A percentile compares a stretch with the other conserved stretches of the same genome.
Conservation (phyloP, 1,284 basidiomycete species). For the Porodaedalea pini region DNA sequence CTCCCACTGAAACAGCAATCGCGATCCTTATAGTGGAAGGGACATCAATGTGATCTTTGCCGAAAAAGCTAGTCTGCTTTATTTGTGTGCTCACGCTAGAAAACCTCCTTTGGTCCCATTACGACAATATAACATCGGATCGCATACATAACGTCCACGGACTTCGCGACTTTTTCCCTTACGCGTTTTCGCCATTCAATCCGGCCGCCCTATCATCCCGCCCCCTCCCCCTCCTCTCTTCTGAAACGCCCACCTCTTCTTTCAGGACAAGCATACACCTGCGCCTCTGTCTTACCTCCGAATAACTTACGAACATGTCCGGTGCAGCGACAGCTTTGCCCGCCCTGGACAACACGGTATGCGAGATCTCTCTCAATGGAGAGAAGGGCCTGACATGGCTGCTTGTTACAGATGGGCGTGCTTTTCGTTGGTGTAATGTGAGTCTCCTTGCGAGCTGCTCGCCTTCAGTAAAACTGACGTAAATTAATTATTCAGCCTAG, state of each 20-base stretch:
- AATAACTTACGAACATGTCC: constrained; percentile 3
- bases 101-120: neutral
- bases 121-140: neutral
- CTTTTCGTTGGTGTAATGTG: constrained; percentile 19
- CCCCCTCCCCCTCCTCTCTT: neutral
- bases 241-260: neutral
- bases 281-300: neutral
- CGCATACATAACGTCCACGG: constrained; percentile 1
- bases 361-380: neutral
- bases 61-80: neutral
- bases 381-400: neutral
- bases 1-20: neutral
- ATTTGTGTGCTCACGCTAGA: neutral
- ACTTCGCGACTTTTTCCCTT: neutral
- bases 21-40: neutral
- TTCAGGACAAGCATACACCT: neutral
- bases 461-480: neutral
- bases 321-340: constrained; percentile 2
- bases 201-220: neutral
- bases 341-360: constrained; percentile 18
- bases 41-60: neutral
- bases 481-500: constrained; percentile 1
- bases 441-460: neutral
- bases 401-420: constrained; percentile 12
- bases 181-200: neutral